Conservation (phyloP, 306 rosid species). For the Pyrus betulifolia region DNA sequence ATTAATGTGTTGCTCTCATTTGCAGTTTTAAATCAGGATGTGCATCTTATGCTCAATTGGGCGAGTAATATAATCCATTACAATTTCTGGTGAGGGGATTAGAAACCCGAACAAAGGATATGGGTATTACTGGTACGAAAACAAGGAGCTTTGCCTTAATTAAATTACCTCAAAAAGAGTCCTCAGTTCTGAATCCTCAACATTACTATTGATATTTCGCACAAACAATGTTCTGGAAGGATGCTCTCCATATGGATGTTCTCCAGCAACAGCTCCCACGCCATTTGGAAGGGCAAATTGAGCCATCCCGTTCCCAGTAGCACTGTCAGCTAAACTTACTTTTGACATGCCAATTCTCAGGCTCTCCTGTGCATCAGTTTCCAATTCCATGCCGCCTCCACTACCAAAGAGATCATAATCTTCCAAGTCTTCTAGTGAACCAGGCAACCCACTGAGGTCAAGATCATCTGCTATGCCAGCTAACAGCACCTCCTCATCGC, state of each 20-base stretch:
- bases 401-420: slow-evolving; percentile 75
- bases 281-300: slow-evolving; percentile 57
- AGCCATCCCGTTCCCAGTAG: slow-evolving; percentile 45
- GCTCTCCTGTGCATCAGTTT: slow-evolving; percentile 54
- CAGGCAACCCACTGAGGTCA: slow-evolving; percentile 73
- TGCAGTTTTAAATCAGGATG: not conserved
- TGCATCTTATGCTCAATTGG: not conserved
- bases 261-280: slow-evolving; percentile 76
- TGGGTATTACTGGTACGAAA: not conserved
- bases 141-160: slow-evolving; percentile 3
- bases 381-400: slow-evolving; percentile 89
- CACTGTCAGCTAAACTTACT: slow-evolving; percentile 51
- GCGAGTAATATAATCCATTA: too few relatives aligned
- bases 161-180: slow-evolving; percentile 71
- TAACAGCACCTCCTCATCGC: slow-evolving; percentile 69
- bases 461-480: slow-evolving; percentile 73
- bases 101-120: not conserved
- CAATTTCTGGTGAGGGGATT: too few relatives aligned
- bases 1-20: not conserved
- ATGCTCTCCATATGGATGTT: slow-evolving; percentile 94
- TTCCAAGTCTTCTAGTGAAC: slow-evolving; percentile 75
- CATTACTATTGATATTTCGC: slow-evolving; percentile 86
- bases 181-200: slow-evolving; percentile 80
- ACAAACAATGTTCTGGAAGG: slow-evolving; percentile 92
- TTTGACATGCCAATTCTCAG: slow-evolving; percentile 45